Conservation (phyloP, 257 asterid genomes). For the Ophiorrhiza pumila region DNA sequence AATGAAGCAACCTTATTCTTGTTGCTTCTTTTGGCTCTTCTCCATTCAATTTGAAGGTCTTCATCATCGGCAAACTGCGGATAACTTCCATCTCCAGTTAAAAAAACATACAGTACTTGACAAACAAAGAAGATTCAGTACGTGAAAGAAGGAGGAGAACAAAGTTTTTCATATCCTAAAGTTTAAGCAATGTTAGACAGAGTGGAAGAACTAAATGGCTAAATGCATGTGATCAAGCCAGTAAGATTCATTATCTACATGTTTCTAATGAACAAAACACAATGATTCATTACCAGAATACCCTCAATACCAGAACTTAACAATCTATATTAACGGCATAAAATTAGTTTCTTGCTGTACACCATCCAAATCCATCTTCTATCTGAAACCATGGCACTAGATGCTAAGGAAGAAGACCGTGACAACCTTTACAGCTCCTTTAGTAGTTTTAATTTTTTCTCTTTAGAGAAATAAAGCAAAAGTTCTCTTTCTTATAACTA, state of each 20-base stretch:
- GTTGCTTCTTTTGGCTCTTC: conserved; percentile 64
- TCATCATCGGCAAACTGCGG: conserved; percentile 72
- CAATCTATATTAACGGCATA: not conserved
- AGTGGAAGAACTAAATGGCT: not conserved
- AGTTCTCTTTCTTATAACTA: not conserved
- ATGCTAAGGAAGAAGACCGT: not conserved
- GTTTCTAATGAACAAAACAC: not conserved
- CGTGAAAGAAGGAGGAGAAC: not conserved
- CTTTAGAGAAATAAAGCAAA: not conserved
- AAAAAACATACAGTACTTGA: conserved; percentile 1
- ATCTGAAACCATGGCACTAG: not conserved
- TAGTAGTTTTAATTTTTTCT: not conserved
- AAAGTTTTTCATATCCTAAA: not conserved
- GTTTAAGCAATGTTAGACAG: too few species aligned
- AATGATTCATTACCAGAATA: not conserved
- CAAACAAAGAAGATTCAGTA: not conserved
- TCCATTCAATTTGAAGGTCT: conserved; percentile 78
- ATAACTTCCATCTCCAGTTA: conserved; percentile 27
- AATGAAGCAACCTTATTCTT: conserved; percentile 61
- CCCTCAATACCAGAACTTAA: not conserved
- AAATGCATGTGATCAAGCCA: not conserved
- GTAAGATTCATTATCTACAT: not conserved
- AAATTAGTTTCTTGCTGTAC: not conserved
- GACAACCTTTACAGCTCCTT: not conserved
- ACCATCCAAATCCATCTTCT: conserved; percentile 2